phyloP scores from a whole-genome alignment of 306 rosid species.

The Geum urbanum region DNA sequence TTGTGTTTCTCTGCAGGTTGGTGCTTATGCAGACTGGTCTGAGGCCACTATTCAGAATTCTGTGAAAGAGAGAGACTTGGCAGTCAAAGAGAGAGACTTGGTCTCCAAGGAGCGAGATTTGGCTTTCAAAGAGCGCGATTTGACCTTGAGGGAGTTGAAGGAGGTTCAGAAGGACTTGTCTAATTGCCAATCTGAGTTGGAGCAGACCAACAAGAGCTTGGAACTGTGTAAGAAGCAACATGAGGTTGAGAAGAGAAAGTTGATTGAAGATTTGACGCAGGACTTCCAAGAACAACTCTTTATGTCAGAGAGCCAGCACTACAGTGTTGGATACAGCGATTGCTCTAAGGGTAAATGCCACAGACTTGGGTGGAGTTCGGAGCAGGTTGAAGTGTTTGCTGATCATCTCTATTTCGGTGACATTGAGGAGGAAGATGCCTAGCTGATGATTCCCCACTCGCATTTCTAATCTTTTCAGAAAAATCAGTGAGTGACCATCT shows the following conservation, averaged over 20 bases:
- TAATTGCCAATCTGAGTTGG: conserved; percentile 5
- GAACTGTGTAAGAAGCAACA: neutral
- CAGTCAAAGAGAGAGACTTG: neutral
- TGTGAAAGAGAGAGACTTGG: neutral
- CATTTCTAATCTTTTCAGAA: too few species aligned
- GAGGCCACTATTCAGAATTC: neutral
- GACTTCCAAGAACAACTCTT: neutral
- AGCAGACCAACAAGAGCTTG: neutral
- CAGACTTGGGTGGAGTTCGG: conserved; percentile 1
- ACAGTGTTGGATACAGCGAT: neutral
- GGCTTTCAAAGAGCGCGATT: neutral
- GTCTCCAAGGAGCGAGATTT: neutral
- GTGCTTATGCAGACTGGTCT: neutral
- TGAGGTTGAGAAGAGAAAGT: neutral
- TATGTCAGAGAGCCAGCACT: conserved; percentile 5
- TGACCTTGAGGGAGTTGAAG: neutral
- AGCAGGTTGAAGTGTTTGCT: conserved; percentile 1
- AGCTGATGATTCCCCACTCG: too few species aligned
- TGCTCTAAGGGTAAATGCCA: neutral
- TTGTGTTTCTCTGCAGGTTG: neutral
- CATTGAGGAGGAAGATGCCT: neutral
- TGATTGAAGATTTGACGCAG: neutral
- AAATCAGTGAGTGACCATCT: neutral
- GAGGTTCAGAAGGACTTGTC: neutral
- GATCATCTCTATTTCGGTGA: neutral